These are phyloP conservation scores for Sedum album DNA, from an alignment of 164 flowering plant species.

Conservation along the genomic window DNA sequence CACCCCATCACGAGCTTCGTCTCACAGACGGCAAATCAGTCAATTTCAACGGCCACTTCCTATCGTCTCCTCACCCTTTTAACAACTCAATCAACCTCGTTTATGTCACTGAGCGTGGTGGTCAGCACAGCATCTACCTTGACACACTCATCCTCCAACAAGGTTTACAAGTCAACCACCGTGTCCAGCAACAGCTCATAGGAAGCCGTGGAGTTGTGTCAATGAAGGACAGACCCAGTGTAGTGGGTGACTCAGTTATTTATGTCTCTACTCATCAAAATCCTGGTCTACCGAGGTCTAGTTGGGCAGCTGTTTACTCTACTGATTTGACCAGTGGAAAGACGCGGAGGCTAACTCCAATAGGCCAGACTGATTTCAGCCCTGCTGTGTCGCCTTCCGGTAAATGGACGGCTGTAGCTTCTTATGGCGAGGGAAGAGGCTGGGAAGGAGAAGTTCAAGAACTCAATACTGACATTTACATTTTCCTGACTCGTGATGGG, in stretches of 20 bases:
- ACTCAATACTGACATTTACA: constrained; percentile 54
- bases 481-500: constrained; percentile 62
- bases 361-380: constrained; percentile 65
- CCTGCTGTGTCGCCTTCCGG: constrained; percentile 89
- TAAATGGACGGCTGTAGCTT: constrained; percentile 73
- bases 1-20: constrained; percentile 24
- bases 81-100: constrained; percentile 20
- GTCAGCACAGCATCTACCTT: constrained; percentile 37
- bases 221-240: constrained; percentile 65
- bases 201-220: constrained; percentile 18
- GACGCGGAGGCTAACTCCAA: constrained; percentile 64
- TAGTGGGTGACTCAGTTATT: constrained; percentile 42
- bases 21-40: constrained; percentile 63
- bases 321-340: constrained; percentile 41
- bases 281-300: constrained; percentile 42
- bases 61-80: constrained; percentile 12
- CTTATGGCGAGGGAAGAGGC: constrained; percentile 52
- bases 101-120: constrained; percentile 70
- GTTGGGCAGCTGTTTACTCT: constrained; percentile 88
- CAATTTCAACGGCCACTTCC: constrained; percentile 77
- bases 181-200: constrained; percentile 33
- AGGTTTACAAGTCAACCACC: background rate
- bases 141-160: constrained; percentile 17
- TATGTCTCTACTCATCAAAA: constrained; percentile 82
- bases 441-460: constrained; percentile 81